Percentiles rank a stretch among this genome's conserved stretches.
Conservation (phyloP, 352 stramenopile species). For the Phytophthora megakarya region DNA sequence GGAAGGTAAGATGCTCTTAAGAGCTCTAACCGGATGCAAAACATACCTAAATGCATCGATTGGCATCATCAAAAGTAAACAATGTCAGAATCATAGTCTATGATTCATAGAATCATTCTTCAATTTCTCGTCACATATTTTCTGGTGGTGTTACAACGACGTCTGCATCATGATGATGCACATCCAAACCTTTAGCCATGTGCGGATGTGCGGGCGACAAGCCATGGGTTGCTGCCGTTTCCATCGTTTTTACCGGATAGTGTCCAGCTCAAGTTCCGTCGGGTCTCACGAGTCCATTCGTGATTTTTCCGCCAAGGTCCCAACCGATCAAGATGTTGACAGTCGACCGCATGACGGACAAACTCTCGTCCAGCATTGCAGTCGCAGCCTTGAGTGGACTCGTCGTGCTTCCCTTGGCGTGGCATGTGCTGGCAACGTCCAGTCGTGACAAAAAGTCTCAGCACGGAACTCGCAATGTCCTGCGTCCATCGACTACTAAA, state of each 20-base stretch:
- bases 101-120: no score
- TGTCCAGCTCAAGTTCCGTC: constrained; percentile 3
- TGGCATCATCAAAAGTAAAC: no score
- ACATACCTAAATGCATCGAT: no score
- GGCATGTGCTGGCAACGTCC: constrained; percentile 13
- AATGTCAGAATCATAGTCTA: no score
- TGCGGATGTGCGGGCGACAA: background rate
- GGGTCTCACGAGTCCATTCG: constrained; percentile 9
- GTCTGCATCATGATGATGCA: background rate
- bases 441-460: constrained; percentile 15
- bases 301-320: constrained; percentile 4
- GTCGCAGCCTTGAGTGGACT: constrained; percentile 22
- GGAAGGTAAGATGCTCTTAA: no score
- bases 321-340: constrained; percentile 29
- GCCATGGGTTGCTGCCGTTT: constrained; percentile 18
- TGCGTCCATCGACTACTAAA: constrained; percentile 28
- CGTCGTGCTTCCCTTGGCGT: constrained; percentile 22
- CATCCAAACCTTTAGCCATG: background rate
- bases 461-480: constrained; percentile 16
- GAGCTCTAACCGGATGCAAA: no score
- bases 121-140: no score
- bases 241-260: constrained; percentile 5
- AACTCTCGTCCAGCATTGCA: constrained; percentile 22
- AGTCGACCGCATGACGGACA: constrained; percentile 24
- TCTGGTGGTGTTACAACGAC: background rate